phyloP scores from a whole-genome alignment of 495 filamentous ascomycete species.

The Emericellopsis terricola region DNA sequence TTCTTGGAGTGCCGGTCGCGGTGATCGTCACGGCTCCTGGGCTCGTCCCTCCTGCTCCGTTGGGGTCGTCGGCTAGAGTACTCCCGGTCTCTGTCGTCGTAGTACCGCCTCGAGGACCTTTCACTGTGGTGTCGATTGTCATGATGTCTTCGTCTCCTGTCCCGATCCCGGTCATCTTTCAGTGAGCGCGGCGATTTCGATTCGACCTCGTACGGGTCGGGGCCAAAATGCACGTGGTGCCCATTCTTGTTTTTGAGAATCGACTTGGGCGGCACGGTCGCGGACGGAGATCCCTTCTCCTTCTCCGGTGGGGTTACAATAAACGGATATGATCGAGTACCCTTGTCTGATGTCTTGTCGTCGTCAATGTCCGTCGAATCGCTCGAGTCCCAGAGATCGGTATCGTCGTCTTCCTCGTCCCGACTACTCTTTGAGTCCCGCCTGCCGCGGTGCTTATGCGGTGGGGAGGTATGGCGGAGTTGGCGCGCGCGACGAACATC shows the following conservation, averaged over 20 bases:
- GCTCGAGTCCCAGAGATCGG: constrained; percentile 7
- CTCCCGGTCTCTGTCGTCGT: constrained; percentile 7
- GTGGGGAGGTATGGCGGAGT: not conserved
- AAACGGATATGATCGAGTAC: constrained; percentile 14
- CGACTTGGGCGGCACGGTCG: constrained; percentile 24
- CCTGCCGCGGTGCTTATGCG: not conserved
- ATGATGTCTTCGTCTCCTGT: constrained; percentile 12
- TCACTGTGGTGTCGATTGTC: constrained; percentile 12
- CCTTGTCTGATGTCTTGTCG: constrained; percentile 7
- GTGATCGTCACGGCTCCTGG: constrained; percentile 6
- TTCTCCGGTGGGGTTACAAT: constrained; percentile 24
- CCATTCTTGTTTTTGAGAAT: constrained; percentile 33
- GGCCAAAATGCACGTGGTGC: constrained; percentile 26
- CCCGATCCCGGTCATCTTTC: constrained; percentile 6
- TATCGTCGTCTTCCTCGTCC: constrained; percentile 6
- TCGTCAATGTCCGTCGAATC: constrained; percentile 7
- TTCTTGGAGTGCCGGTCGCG: constrained; percentile 12
- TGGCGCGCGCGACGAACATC: constrained; percentile 30
- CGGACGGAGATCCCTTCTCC: constrained; percentile 14
- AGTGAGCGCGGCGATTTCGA: constrained; percentile 6
- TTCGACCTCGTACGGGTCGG: constrained; percentile 15
- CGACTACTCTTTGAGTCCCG: constrained; percentile 2
- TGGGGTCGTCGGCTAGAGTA: constrained; percentile 5
- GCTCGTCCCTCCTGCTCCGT: constrained; percentile 4
- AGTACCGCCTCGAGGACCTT: constrained; percentile 4